Base-by-base conservation (phyloP, 148 eudicot species). In the Diospyros lotus region DNA sequence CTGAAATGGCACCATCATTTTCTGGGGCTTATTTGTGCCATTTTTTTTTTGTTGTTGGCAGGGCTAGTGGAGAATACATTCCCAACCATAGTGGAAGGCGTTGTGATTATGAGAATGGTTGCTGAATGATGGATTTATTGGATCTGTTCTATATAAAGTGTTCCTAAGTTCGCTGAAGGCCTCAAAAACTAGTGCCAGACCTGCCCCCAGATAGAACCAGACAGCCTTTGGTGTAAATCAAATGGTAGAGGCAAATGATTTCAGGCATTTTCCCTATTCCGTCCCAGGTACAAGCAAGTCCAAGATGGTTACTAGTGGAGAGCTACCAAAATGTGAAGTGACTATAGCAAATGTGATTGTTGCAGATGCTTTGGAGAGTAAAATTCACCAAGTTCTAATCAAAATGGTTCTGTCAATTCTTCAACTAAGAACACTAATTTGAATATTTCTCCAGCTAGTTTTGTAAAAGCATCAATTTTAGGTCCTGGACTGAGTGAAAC, bases 301-400 rank as follows among this genome's bases (percentile, higher is more conserved):
- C 40, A 73, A 73, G 53, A 72, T 67, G 45, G 80, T 72, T 68
- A n/a, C 79, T 58, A 40, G 68, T 17, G 82, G 78, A 62, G 69
- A 75, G 41, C 76, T 81, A 66, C 55, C 77, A 2, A 76, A 81
- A 61, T 84, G 77, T 43, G 78, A 66, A 6, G 69, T 71, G 58
- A 63, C 76, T 58, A 54, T 78, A 50, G 6, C 71, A 44, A 82
- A 78, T 58, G 65, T 72, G 51, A 65, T 42, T 72, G 48, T 42
- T 56, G 40, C n/a, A 44, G 81, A 59, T 17, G 78, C 51, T 58
- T 41, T 75, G 41, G 77, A 43, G 53, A 54, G 46, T 66, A 17
- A 61, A 62, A 5, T 40, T 63, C 60, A 2, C 1, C 42, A 43
- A 64, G 41, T 64, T 40, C 41, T 74, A 62, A 61, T 62, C 67